Percentiles rank a stretch among this genome's conserved stretches.
These are phyloP conservation scores for Phialocephala sp. DNA, from an alignment of 2,329 filamentous ascomycete species.

Conservation along the genomic window DNA sequence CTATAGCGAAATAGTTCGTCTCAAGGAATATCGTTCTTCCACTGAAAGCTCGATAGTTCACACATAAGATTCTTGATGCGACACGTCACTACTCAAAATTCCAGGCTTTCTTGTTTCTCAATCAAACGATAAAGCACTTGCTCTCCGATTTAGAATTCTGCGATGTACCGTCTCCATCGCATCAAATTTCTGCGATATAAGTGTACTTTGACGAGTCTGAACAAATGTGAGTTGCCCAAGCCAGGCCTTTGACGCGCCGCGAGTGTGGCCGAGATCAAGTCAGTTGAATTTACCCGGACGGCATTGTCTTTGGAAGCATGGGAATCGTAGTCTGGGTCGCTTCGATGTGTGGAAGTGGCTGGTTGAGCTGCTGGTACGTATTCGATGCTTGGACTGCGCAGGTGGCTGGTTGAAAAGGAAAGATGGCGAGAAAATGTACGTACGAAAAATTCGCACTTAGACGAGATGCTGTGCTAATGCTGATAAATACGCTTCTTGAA, in stretches of 20 bases:
- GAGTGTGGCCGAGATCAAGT: background rate
- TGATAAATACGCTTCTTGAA: background rate
- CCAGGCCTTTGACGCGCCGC: background rate
- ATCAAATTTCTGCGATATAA: background rate
- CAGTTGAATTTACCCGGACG: background rate
- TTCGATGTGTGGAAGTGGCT: background rate
- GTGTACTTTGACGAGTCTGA: background rate
- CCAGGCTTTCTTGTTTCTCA: background rate
- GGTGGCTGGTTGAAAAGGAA: background rate
- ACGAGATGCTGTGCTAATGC: background rate
- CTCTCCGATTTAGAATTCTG: background rate
- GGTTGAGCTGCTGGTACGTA: background rate
- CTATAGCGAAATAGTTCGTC: background rate
- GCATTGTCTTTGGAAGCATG: background rate
- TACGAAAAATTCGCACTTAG: background rate
- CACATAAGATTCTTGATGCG: background rate
- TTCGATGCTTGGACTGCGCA: background rate
- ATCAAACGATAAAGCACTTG: background rate
- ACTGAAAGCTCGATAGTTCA: background rate
- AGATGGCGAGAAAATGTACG: background rate
- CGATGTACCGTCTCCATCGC: background rate
- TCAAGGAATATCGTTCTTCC: slow-evolving; percentile 3
- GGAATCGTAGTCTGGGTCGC: background rate
- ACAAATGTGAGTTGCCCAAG: background rate
- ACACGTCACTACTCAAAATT: background rate